Percentiles rank a stretch among this genome's conserved stretches.
Conservation (phyloP, 108 stramenopile species). For the Nannochloropsis gaditana region DNA sequence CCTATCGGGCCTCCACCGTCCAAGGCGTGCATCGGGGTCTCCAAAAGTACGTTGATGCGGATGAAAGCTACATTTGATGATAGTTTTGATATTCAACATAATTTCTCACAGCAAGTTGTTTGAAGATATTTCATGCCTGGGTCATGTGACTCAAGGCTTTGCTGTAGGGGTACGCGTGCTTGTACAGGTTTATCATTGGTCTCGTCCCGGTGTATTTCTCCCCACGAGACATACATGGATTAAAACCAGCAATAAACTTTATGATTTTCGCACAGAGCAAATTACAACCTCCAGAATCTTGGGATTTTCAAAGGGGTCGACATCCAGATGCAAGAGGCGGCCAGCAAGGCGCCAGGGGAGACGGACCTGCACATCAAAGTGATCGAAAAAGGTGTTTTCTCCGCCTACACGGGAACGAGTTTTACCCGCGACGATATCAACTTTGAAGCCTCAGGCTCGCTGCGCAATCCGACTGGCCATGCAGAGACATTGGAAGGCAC, state of each 20-base stretch:
- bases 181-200: no score
- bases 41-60: neutral
- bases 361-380: slow-evolving; percentile 13
- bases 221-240: no score
- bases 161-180: no score
- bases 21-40: slow-evolving; percentile 32
- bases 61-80: no score
- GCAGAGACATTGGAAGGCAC: neutral
- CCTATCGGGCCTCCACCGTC: slow-evolving; percentile 31
- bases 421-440: slow-evolving; percentile 15
- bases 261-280: neutral
- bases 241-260: no score
- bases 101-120: no score
- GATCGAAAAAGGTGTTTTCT: slow-evolving; percentile 20
- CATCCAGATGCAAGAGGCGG: slow-evolving; percentile 13
- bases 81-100: no score
- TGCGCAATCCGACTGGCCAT: slow-evolving; percentile 1
- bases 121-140: no score
- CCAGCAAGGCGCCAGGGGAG: neutral
- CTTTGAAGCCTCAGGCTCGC: neutral
- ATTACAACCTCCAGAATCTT: neutral
- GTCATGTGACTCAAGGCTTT: no score
- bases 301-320: neutral
- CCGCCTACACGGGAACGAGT: neutral
- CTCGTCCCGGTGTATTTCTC: no score